Evolutionary conservation across 2,329 filamentous ascomycete genomes (phyloP).

Genomic region (Calonectria hawksworthii): DNA sequence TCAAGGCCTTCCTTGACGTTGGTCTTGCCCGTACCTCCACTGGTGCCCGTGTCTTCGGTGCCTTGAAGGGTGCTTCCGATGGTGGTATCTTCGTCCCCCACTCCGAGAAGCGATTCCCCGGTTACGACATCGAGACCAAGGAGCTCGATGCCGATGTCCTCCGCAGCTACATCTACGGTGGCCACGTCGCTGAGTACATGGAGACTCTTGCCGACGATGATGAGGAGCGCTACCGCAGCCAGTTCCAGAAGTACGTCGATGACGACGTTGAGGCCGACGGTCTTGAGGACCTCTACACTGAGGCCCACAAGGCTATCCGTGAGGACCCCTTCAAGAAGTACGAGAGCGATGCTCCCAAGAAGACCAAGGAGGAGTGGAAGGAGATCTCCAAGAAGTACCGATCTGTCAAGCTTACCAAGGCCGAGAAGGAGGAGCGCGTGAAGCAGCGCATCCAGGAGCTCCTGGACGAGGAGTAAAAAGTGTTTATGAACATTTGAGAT

Average conservation of each 20-base stretch:
- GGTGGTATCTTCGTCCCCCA: constrained; percentile 97
- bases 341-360: constrained; percentile 82
- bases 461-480: constrained; percentile 64
- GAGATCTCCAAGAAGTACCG: constrained; percentile 93
- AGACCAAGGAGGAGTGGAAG: constrained; percentile 98
- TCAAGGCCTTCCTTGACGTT: constrained; percentile 99
- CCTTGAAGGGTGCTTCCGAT: constrained; percentile 99
- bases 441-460: constrained; percentile 93
- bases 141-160: constrained; percentile 97
- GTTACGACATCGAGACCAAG: constrained; percentile 97
- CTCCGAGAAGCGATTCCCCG: constrained; percentile 99
- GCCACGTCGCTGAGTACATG: constrained; percentile 99
- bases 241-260: constrained; percentile 98
- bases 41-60: constrained; percentile 98
- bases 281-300: constrained; percentile 95
- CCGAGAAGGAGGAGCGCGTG: constrained; percentile 85
- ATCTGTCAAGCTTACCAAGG: constrained; percentile 82
- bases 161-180: constrained; percentile 99
- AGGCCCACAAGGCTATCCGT: constrained; percentile 96
- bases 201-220: constrained; percentile 99
- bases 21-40: constrained; percentile 97
- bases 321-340: constrained; percentile 98
- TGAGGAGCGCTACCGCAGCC: constrained; percentile 98
- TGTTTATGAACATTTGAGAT: constrained; percentile 46
- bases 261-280: constrained; percentile 96